phyloP scores from a whole-genome alignment of 2,329 filamentous ascomycete genomes.

The Emergomyces pasteurianus region DNA sequence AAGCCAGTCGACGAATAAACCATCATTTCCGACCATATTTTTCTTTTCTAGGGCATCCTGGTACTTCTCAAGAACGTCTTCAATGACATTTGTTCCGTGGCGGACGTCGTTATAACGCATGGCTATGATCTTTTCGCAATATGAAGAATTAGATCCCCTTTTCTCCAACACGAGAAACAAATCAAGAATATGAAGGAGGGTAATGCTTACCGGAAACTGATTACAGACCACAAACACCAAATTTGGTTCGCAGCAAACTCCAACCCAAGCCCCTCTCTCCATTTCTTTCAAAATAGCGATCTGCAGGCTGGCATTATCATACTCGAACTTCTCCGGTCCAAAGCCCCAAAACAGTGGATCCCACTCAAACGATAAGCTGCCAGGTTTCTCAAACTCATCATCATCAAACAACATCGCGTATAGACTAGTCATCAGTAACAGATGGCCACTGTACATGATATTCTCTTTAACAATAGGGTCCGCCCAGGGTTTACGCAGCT shows the following conservation, averaged over 20 bases:
- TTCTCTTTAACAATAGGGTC: background rate
- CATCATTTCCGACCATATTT: background rate
- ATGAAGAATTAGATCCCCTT: background rate
- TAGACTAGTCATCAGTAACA: background rate
- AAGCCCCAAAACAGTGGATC: background rate
- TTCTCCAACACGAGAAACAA: background rate
- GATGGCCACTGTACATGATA: background rate
- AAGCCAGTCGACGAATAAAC: background rate
- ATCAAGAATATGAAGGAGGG: background rate
- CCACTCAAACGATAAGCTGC: background rate
- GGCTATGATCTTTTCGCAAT: background rate
- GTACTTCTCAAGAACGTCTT: slow-evolving; percentile 27
- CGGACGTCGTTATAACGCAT: background rate
- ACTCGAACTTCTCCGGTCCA: slow-evolving; percentile 16
- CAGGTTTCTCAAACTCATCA: background rate
- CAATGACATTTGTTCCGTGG: slow-evolving; percentile 8
- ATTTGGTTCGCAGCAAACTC: background rate
- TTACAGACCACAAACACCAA: background rate
- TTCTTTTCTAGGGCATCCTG: slow-evolving; percentile 15
- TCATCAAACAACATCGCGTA: background rate
- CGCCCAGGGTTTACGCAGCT: background rate
- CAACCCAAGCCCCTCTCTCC: slow-evolving; percentile 15
- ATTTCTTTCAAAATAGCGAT: slow-evolving; percentile 25
- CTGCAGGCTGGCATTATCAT: slow-evolving; percentile 24
- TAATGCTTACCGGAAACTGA: background rate